Conservation (phyloP, 495 filamentous ascomycete genomes). For the Hyphodiscus hymeniophilus region DNA sequence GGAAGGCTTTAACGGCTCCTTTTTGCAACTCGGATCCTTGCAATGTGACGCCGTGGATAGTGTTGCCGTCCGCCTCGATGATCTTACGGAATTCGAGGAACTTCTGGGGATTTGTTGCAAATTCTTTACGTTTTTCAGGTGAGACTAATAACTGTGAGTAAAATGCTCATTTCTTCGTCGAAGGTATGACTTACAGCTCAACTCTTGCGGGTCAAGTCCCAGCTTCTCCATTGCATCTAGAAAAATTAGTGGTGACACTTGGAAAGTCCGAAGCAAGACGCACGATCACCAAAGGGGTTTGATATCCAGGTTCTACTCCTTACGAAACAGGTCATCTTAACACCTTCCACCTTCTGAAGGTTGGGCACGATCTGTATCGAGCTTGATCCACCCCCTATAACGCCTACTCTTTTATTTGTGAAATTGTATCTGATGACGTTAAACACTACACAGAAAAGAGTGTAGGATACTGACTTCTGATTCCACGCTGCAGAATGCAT, state of each 20-base stretch:
- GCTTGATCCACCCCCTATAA: slow-evolving; percentile 50
- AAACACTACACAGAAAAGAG: neutral
- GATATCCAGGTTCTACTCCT: slow-evolving; percentile 66
- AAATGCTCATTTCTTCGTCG: neutral
- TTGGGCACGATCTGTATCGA: slow-evolving; percentile 45
- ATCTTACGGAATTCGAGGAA: slow-evolving; percentile 36
- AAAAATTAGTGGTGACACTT: slow-evolving; percentile 3
- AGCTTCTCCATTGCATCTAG: slow-evolving; percentile 14
- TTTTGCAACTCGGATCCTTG: slow-evolving; percentile 43
- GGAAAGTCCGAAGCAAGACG: neutral
- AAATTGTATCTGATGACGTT: slow-evolving; percentile 26
- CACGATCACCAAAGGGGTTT: slow-evolving; percentile 35
- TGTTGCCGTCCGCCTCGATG: slow-evolving; percentile 43
- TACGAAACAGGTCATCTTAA: slow-evolving; percentile 52
- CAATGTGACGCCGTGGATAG: slow-evolving; percentile 42
- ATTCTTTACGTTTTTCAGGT: slow-evolving; percentile 38
- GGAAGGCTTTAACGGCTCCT: slow-evolving; percentile 34
- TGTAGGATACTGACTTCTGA: slow-evolving; percentile 18
- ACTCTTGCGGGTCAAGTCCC: slow-evolving; percentile 8
- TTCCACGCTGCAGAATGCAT: slow-evolving; percentile 48
- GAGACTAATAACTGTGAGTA: slow-evolving; percentile 34
- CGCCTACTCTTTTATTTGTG: slow-evolving; percentile 35
- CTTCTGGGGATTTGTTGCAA: slow-evolving; percentile 33
- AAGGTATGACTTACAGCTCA: slow-evolving; percentile 9
- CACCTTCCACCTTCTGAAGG: slow-evolving; percentile 37